Base-by-base conservation (phyloP, 345 rosid species). In the Durio zibethinus region DNA sequence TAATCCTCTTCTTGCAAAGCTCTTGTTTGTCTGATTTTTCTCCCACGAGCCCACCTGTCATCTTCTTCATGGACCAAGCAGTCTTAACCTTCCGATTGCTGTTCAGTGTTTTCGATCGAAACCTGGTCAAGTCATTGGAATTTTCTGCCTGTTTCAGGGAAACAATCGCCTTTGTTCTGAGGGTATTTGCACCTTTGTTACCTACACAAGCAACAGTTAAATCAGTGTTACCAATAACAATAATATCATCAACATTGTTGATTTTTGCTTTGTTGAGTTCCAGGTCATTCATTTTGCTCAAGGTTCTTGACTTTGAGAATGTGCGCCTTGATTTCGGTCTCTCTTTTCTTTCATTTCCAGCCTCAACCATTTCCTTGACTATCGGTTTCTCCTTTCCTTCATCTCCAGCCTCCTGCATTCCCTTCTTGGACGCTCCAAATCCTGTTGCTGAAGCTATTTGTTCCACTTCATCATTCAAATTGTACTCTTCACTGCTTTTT, bases 1-100 rank as follows among this genome's bases (percentile, higher is more conserved):
- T 61, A 7, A 87, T 87, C 80, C 86, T 85, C 85, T 81, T 85
- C 77, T 84, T 87, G 76, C 88, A 87, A 4, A 87, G 70, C 61
- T 85, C 87, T 7, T 35, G 48, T n/a, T 61, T 29, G 42, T 56
- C 71, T 0, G n/a, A 68, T 31, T 52, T 78, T 11, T 63, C 74
- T 20, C 7, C 36, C 68, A n/a, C 47, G 21, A 23, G 15, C 14
- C 0, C 35, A 25, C 53, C 23, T 2, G 7, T 16, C 57, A 48
- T 80, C 78, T 54, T 82, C 77, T 48, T 78, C 20, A 63, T 21
- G 0, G 72, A 65, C 73, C 71, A 43, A 7, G 47, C 79, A n/a
- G 48, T 79, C 75, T 79, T 86, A 76, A 80, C 48, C 76, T 62
- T 87, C 73, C 54, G 36, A 9, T 15, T 4, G 54, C 36, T 43